phyloP scores from a whole-genome alignment of 2,329 filamentous ascomycete genomes.

The Hypoxylon sp. region DNA sequence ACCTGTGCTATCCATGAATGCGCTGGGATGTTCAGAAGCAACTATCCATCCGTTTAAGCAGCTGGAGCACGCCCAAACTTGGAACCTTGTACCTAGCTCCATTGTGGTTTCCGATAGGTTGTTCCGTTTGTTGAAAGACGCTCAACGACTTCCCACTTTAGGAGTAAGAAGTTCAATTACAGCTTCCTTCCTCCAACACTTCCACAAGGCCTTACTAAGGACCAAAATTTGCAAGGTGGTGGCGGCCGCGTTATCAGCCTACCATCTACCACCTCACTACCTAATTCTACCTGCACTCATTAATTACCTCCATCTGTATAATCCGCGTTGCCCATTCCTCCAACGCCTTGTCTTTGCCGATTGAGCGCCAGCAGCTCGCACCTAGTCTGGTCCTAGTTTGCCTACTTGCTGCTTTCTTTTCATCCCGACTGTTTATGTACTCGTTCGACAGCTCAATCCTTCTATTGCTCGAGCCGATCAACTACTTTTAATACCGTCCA shows the following conservation, averaged over 20 bases:
- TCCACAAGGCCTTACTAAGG: conserved; percentile 31
- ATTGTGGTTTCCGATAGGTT: conserved; percentile 27
- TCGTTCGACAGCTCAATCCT: conserved; percentile 7
- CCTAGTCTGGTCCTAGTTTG: conserved; percentile 39
- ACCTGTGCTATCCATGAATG: background rate
- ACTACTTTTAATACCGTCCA: background rate
- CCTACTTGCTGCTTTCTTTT: conserved; percentile 14
- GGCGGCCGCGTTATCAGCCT: conserved; percentile 29
- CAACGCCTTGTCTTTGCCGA: conserved; percentile 17
- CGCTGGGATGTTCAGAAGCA: no score
- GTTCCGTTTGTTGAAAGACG: conserved; percentile 33
- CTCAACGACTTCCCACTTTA: conserved; percentile 12
- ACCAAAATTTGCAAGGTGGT: conserved; percentile 22
- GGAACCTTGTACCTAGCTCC: background rate
- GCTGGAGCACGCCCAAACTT: background rate
- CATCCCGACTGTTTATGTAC: conserved; percentile 1
- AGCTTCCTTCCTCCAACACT: conserved; percentile 26
- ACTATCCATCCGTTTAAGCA: background rate
- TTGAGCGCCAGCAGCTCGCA: conserved; percentile 17
- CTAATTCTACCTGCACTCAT: conserved; percentile 22
- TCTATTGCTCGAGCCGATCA: conserved; percentile 18
- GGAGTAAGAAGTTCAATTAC: conserved; percentile 20
- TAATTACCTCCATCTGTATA: conserved; percentile 16
- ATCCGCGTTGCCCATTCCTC: background rate
- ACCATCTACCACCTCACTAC: conserved; percentile 27